These are phyloP conservation scores for Novymonas esmeraldas DNA, from an alignment of 208 protist species.

Conservation along the genomic window DNA sequence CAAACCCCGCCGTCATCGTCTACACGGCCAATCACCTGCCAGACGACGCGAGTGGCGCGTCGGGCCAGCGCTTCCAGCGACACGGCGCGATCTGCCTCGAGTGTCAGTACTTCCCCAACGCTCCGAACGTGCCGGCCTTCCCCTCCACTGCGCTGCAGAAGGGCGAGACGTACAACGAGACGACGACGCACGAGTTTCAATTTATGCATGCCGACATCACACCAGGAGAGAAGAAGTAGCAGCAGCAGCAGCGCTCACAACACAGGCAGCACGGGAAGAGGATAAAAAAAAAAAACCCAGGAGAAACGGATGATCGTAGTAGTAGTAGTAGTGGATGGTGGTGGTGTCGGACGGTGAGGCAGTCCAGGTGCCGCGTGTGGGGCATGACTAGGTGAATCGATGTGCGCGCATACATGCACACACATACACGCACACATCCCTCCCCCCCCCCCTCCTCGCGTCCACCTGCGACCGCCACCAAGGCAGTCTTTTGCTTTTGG, in stretches of 20 bases:
- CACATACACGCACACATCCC: no score
- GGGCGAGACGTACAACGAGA: conserved; percentile 68
- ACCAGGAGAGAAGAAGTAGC: conserved; percentile 21
- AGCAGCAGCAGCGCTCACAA: conserved; percentile 4
- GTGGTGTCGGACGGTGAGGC: no score
- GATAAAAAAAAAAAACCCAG: no score
- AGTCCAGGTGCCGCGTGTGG: no score
- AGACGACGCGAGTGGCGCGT: conserved; percentile 46
- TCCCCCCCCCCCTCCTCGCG: no score
- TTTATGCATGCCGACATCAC: conserved; percentile 40
- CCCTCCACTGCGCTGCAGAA: conserved; percentile 65
- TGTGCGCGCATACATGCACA: no score
- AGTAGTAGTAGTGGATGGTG: no score
- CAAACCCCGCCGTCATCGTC: conserved; percentile 62
- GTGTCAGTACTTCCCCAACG: conserved; percentile 86
- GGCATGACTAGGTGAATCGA: no score
- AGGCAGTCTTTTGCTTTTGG: no score
- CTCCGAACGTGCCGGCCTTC: conserved; percentile 61
- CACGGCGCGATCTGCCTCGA: conserved; percentile 68
- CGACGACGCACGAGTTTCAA: conserved; percentile 66
- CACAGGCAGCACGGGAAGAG: no score
- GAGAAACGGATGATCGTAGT: no score
- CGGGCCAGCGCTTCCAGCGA: conserved; percentile 62
- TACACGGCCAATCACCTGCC: conserved; percentile 76
- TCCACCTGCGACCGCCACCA: no score